Conservation (phyloP, 352 stramenopile species). For the Lagenidium giganteum region DNA sequence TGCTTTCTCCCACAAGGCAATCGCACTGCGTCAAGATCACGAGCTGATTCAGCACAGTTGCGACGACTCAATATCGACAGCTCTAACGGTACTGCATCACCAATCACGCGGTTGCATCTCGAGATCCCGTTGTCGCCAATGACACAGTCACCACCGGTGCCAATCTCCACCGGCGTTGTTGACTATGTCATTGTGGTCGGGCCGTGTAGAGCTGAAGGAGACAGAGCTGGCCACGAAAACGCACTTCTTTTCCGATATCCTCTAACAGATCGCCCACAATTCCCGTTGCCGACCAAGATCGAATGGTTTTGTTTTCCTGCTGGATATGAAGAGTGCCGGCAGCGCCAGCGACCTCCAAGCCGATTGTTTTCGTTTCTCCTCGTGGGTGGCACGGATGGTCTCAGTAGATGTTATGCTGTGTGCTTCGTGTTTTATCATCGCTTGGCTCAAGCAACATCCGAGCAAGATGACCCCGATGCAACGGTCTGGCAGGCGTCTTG, state of each 20-base stretch:
- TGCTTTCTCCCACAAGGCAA: conserved; percentile 52
- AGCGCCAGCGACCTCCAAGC: conserved; percentile 33
- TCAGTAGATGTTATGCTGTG: conserved; percentile 64
- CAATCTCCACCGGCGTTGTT: conserved; percentile 53
- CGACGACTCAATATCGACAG: too few species aligned
- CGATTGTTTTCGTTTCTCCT: conserved; percentile 80
- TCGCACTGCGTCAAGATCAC: conserved; percentile 5
- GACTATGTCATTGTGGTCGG: conserved; percentile 80
- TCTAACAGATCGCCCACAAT: conserved; percentile 36
- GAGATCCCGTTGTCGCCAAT: conserved; percentile 12
- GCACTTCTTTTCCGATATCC: conserved; percentile 64
- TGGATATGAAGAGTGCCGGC: conserved; percentile 50
- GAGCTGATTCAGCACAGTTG: conserved; percentile 15
- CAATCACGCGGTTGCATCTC: not conserved
- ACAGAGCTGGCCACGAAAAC: conserved; percentile 30
- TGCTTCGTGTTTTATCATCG: conserved; percentile 72
- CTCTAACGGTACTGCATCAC: too few species aligned
- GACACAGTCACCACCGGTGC: conserved; percentile 16
- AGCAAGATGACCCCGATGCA: conserved; percentile 6
- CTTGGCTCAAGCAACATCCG: too few species aligned
- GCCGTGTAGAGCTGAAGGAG: conserved; percentile 1
- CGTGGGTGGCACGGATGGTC: conserved; percentile 64
- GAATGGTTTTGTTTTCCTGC: conserved; percentile 87
- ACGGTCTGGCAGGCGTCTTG: conserved; percentile 62
- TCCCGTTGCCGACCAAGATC: conserved; percentile 80